phyloP scores from a whole-genome alignment of 805 yeast genomes.

The Kuraishia piskuri region DNA sequence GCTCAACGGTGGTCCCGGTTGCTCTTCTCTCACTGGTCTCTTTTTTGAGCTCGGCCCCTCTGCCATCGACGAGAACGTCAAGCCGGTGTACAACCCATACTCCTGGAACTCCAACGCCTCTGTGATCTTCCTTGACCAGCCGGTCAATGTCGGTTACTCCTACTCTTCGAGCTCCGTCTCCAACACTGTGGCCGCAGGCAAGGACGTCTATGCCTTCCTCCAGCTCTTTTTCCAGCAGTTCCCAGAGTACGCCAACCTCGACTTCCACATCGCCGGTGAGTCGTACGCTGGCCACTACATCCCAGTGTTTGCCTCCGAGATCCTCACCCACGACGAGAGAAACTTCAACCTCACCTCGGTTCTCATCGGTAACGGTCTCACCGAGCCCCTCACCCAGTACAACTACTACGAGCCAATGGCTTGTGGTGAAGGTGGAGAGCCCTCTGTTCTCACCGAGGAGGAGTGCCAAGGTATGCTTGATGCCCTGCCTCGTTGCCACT shows the following conservation, averaged over 20 bases:
- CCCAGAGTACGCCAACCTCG: slow-evolving; percentile 40
- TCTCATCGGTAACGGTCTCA: slow-evolving; percentile 84
- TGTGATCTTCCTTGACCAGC: slow-evolving; percentile 82
- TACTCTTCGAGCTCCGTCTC: slow-evolving; percentile 57
- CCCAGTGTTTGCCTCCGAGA: slow-evolving; percentile 82
- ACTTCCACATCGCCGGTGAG: slow-evolving; percentile 88
- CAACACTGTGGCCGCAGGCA: slow-evolving; percentile 73
- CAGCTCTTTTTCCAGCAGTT: slow-evolving; percentile 74
- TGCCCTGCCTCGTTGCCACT: slow-evolving; percentile 68
- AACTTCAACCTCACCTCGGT: slow-evolving; percentile 64
- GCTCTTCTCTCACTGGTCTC: slow-evolving; percentile 81
- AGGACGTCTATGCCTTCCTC: slow-evolving; percentile 74
- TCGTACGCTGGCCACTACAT: slow-evolving; percentile 93
- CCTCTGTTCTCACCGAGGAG: slow-evolving; percentile 67
- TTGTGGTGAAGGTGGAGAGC: slow-evolving; percentile 82
- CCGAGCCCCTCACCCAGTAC: slow-evolving; percentile 77
- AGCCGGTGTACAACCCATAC: slow-evolving; percentile 63
- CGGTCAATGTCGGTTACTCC: slow-evolving; percentile 78
- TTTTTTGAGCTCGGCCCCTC: slow-evolving; percentile 86
- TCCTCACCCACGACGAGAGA: slow-evolving; percentile 50
- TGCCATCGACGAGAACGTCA: slow-evolving; percentile 48
- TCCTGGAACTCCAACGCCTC: slow-evolving; percentile 85
- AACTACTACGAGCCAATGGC: slow-evolving; percentile 87
- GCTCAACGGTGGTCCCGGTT: slow-evolving; percentile 95
- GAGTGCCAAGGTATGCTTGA: slow-evolving; percentile 67